Conservation (phyloP, 345 rosid genomes). For the Diplotaxis tenuifolia region DNA sequence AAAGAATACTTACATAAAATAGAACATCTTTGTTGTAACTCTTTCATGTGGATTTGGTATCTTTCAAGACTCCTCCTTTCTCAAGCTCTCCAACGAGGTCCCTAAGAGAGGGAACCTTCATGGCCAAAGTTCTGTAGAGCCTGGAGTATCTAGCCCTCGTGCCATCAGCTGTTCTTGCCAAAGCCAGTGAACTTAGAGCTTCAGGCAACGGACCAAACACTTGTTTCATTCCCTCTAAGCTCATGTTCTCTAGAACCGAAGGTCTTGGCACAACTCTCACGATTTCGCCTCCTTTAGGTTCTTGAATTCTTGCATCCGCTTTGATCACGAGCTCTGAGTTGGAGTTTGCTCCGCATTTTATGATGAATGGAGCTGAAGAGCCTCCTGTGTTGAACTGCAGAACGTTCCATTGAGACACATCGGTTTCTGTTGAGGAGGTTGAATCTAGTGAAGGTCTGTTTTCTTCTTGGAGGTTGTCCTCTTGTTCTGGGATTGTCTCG, state of each 20-base stretch:
- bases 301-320: slow-evolving; percentile 82
- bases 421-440: slow-evolving; percentile 58
- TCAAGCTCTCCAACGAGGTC: slow-evolving; percentile 88
- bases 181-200: slow-evolving; percentile 90
- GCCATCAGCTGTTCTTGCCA: slow-evolving; percentile 93
- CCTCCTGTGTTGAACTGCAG: slow-evolving; percentile 90
- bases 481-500: slow-evolving; percentile 79
- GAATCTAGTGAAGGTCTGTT: slow-evolving; percentile 48
- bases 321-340: slow-evolving; percentile 87
- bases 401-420: slow-evolving; percentile 95
- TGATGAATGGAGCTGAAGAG: slow-evolving; percentile 77
- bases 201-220: slow-evolving; percentile 81
- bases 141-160: slow-evolving; percentile 93
- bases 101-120: slow-evolving; percentile 93
- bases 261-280: slow-evolving; percentile 95
- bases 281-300: slow-evolving; percentile 93
- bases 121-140: slow-evolving; percentile 87
- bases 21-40: background rate
- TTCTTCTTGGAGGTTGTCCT: slow-evolving; percentile 47
- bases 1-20: slow-evolving; percentile 16
- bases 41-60: slow-evolving; percentile 53
- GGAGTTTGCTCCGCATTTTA: slow-evolving; percentile 94
- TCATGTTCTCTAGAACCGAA: slow-evolving; percentile 71
- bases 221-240: slow-evolving; percentile 83
- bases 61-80: slow-evolving; percentile 81